Conservation (phyloP, 176 grass and related monocot species). For the Musa troglodytarum region DNA sequence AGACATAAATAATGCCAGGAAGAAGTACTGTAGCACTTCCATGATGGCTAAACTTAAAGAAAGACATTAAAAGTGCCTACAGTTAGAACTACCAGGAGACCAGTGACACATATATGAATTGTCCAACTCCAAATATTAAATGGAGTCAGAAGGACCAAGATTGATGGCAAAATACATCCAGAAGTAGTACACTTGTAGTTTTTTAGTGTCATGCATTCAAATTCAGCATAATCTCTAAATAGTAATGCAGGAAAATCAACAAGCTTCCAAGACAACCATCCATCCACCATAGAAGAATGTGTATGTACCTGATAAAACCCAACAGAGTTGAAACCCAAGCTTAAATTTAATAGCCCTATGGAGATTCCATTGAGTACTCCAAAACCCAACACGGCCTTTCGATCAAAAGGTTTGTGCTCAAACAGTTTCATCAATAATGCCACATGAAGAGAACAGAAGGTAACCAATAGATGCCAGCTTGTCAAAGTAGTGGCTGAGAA, state of each 20-base stretch:
- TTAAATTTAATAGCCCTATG: slow-evolving; percentile 93
- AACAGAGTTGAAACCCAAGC: slow-evolving; percentile 96
- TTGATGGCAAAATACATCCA: neutral
- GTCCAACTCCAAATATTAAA: neutral
- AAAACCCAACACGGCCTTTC: slow-evolving; percentile 90
- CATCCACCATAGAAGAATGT: slow-evolving; percentile 16
- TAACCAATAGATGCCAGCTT: slow-evolving; percentile 98
- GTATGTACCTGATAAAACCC: slow-evolving; percentile 84
- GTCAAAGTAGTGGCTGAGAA: slow-evolving; percentile 92
- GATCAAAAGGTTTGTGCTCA: slow-evolving; percentile 93
- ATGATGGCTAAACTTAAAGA: too few relatives aligned
- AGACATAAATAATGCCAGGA: too few relatives aligned
- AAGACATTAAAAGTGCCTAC: too few relatives aligned
- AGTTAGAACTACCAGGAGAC: too few relatives aligned
- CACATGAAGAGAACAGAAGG: slow-evolving; percentile 96
- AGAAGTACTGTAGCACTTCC: too few relatives aligned
- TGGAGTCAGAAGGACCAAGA: neutral
- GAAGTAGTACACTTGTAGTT: neutral
- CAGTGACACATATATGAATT: too few relatives aligned
- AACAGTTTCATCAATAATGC: slow-evolving; percentile 92
- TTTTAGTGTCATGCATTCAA: neutral
- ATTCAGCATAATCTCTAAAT: neutral
- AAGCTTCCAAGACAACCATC: neutral
- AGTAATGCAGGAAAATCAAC: neutral
- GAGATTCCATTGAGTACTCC: slow-evolving; percentile 97